Conservation (phyloP, 495 filamentous ascomycete genomes). For the Penicillium roqueforti region DNA sequence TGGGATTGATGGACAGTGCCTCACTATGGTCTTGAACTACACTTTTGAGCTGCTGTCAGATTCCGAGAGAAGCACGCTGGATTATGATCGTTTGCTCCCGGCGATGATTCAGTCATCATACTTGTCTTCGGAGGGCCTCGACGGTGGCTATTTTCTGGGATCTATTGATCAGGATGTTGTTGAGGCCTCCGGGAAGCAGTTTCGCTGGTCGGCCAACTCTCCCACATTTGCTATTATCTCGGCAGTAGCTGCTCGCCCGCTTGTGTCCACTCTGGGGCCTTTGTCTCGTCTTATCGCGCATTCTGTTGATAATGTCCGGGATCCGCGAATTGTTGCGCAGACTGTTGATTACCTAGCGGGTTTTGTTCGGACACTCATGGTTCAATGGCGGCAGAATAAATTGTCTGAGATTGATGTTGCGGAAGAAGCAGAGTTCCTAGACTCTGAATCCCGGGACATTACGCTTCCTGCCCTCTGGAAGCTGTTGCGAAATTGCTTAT, state of each 20-base stretch:
- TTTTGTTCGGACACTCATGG: constrained; percentile 66
- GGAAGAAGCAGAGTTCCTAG: constrained; percentile 66
- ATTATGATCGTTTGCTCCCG: constrained; percentile 75
- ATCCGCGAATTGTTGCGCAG: constrained; percentile 57
- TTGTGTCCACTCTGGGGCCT: constrained; percentile 73
- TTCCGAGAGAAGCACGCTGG: constrained; percentile 49
- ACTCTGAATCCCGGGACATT: constrained; percentile 60
- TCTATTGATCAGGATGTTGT: constrained; percentile 72
- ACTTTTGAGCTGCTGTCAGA: constrained; percentile 71
- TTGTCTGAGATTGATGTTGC: constrained; percentile 77
- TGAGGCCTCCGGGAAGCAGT: constrained; percentile 55
- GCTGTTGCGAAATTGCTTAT: constrained; percentile 74
- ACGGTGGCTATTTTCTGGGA: constrained; percentile 76
- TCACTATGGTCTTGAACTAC: constrained; percentile 73
- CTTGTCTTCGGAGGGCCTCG: constrained; percentile 68
- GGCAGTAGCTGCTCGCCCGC: constrained; percentile 57
- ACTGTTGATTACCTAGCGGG: constrained; percentile 66
- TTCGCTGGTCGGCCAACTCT: constrained; percentile 66
- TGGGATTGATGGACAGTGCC: constrained; percentile 55
- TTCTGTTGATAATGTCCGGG: constrained; percentile 60
- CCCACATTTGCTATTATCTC: constrained; percentile 54
- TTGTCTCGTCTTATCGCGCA: constrained; percentile 73
- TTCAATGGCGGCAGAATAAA: constrained; percentile 83
- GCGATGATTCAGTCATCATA: constrained; percentile 64
- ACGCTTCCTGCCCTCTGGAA: constrained; percentile 80